phyloP scores from a whole-genome alignment of 139 green algal genomes.

The Chlorella sp. region DNA sequence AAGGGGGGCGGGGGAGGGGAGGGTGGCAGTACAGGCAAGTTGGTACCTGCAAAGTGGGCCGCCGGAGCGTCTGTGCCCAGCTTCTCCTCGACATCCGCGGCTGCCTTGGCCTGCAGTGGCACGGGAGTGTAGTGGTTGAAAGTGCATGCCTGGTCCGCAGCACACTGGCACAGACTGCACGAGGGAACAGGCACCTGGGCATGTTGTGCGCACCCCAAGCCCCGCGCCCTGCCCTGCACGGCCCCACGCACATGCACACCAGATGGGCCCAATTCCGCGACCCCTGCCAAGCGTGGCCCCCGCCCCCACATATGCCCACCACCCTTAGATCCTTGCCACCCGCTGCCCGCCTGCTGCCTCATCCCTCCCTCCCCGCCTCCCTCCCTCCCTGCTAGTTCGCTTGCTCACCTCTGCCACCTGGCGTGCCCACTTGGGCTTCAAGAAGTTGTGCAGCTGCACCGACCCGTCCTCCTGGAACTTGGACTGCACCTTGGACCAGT shows the following conservation, averaged over 20 bases:
- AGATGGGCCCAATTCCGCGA: no score
- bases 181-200: no score
- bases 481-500: conserved; percentile 55
- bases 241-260: no score
- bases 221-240: no score
- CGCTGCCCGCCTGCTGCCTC: not conserved
- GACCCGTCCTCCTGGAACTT: conserved; percentile 75
- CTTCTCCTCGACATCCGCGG: conserved; percentile 60
- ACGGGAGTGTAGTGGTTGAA: not conserved
- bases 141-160: not conserved
- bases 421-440: conserved; percentile 43
- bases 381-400: not conserved
- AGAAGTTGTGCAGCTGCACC: conserved; percentile 82
- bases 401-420: conserved; percentile 22
- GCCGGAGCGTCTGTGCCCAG: conserved; percentile 36
- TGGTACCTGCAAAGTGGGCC: not conserved
- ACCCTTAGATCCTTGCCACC: no score
- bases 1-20: not conserved
- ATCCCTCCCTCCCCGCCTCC: not conserved
- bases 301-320: no score
- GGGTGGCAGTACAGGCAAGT: no score
- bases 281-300: no score
- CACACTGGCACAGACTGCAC: no score
- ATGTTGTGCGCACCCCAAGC: no score
- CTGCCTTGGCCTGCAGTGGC: not conserved